A percentile compares a stretch with the other conserved stretches of the same genome.
Conservation (phyloP, 2,329 filamentous ascomycete genomes). For the Verticillium isaacii region DNA sequence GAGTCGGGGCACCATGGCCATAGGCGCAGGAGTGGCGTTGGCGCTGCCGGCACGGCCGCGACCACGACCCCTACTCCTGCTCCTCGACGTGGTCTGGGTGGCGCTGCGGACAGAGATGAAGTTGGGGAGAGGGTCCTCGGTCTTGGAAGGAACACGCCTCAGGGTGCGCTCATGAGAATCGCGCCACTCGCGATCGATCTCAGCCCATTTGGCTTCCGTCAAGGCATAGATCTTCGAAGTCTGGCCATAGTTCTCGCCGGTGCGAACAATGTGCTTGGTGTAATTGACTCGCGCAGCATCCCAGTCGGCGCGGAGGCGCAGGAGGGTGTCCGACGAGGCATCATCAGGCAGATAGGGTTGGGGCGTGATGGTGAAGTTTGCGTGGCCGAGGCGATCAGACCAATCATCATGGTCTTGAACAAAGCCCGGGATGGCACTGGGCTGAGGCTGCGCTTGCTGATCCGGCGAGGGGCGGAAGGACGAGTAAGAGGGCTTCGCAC, state of each 20-base stretch:
- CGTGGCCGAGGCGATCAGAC: conserved; percentile 82
- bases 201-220: conserved; percentile 85
- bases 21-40: conserved; percentile 27
- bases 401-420: conserved; percentile 72
- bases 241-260: conserved; percentile 82
- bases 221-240: conserved; percentile 85
- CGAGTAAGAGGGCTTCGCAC: conserved; percentile 69
- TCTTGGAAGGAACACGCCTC: conserved; percentile 39
- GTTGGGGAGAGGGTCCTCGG: conserved; percentile 15
- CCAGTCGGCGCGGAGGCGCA: conserved; percentile 73
- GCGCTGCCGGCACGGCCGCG: conserved; percentile 37
- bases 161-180: conserved; percentile 62
- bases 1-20: conserved; percentile 56
- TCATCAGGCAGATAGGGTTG: conserved; percentile 69
- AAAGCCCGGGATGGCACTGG: conserved; percentile 32
- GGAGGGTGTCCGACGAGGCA: conserved; percentile 52
- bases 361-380: conserved; percentile 85
- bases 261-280: conserved; percentile 81
- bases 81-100: conserved; percentile 30
- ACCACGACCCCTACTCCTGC: conserved; percentile 33
- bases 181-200: conserved; percentile 73
- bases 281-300: conserved; percentile 79
- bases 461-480: conserved; percentile 65
- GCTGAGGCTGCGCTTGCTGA: conserved; percentile 60
- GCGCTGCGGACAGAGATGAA: conserved; percentile 5